Evolutionary conservation across 2,329 filamentous ascomycete genomes (phyloP).

Genomic region (Parascedosporium putredinis): DNA sequence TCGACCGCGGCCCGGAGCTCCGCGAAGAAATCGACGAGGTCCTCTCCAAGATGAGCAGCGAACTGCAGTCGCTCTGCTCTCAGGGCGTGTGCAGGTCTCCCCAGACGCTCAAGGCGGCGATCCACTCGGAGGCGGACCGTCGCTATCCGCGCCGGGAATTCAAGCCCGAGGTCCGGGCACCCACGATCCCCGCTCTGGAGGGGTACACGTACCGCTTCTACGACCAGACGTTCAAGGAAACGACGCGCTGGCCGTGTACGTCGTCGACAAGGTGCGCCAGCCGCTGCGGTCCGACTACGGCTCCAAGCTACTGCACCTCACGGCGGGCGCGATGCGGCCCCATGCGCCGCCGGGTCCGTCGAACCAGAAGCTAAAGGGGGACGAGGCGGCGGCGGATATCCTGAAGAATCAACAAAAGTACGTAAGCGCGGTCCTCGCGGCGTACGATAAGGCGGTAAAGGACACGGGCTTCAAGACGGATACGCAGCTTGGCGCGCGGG

Average conservation of each 20-base stretch:
- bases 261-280: not conserved
- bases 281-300: not conserved
- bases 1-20: not conserved
- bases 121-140: not conserved
- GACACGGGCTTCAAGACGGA: not conserved
- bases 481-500: not conserved
- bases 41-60: not conserved
- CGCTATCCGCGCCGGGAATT: not conserved
- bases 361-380: not conserved
- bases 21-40: not conserved
- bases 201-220: not conserved
- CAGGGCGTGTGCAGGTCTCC: not conserved
- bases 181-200: not conserved
- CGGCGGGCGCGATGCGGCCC: not conserved
- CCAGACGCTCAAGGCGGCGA: not conserved
- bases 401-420: not conserved
- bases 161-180: not conserved
- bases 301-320: not conserved
- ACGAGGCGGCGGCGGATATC: not conserved
- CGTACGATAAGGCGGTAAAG: not conserved
- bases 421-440: not conserved
- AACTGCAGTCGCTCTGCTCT: not conserved
- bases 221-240: not conserved
- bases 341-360: not conserved
- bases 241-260: not conserved